A percentile compares a stretch with the other conserved stretches of the same genome.
Conservation (phyloP, 306 rosid species). For the Corylus heterophylla region DNA sequence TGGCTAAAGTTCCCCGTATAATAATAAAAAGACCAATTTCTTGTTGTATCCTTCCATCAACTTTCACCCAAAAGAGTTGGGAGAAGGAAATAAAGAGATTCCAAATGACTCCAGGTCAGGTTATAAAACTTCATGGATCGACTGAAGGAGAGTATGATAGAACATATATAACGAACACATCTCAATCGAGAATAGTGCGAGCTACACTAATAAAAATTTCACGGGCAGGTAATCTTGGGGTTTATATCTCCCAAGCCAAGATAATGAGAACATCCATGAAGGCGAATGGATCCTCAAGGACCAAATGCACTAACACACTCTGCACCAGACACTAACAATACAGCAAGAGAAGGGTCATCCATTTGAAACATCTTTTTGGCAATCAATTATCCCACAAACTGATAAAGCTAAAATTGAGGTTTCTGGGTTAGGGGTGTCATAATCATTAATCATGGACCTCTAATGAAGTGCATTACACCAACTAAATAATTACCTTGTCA, state of each 20-base stretch:
- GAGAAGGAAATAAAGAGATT: neutral
- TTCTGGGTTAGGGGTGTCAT: neutral
- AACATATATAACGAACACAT: neutral
- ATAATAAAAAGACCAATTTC: neutral
- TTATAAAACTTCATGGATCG: neutral
- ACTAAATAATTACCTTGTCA: slow-evolving; percentile 62
- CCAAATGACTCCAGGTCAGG: neutral
- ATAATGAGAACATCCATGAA: neutral
- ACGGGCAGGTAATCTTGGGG: neutral
- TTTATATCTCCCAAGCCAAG: neutral
- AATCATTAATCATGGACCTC: neutral
- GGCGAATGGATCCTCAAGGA: neutral
- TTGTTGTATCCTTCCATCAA: neutral
- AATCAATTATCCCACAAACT: neutral
- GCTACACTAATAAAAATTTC: neutral
- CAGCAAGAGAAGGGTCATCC: neutral
- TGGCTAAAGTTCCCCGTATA: neutral
- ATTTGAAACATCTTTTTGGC: neutral
- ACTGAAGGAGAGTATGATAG: neutral
- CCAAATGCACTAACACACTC: neutral
- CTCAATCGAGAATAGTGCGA: neutral
- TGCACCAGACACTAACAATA: neutral
- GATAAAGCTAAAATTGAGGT: neutral
- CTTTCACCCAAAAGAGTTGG: neutral
- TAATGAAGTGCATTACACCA: neutral